Evolutionary conservation across 2,329 filamentous ascomycete genomes (phyloP).

Genomic region (Cladosporium halotolerans): DNA sequence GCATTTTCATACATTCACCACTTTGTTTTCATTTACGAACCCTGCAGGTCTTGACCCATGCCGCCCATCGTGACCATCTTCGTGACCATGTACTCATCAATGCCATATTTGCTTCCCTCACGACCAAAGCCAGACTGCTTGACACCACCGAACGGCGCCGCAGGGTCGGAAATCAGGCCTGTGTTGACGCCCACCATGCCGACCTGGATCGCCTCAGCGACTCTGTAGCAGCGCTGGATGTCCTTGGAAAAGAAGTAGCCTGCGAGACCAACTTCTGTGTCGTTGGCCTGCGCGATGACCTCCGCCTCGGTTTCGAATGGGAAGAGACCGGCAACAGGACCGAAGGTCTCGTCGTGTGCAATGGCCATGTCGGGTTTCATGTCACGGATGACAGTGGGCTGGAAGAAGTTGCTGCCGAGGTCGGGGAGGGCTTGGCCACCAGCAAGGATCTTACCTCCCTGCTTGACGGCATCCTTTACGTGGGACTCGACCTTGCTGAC

Average conservation of each 20-base stretch:
- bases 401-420: slow-evolving; percentile 78
- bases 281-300: slow-evolving; percentile 77
- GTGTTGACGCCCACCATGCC: slow-evolving; percentile 33
- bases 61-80: slow-evolving; percentile 53
- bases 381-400: slow-evolving; percentile 80
- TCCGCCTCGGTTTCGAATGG: slow-evolving; percentile 83
- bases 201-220: slow-evolving; percentile 56
- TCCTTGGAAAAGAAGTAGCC: slow-evolving; percentile 83
- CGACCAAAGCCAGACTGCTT: slow-evolving; percentile 47
- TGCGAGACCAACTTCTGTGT: slow-evolving; percentile 76
- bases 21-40: slow-evolving; percentile 1
- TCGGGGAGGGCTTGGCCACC: slow-evolving; percentile 70
- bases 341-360: slow-evolving; percentile 87
- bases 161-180: slow-evolving; percentile 44
- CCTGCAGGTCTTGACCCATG: slow-evolving; percentile 52
- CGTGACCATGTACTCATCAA: slow-evolving; percentile 44
- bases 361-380: slow-evolving; percentile 84
- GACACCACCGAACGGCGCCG: slow-evolving; percentile 42
- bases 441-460: slow-evolving; percentile 68
- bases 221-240: slow-evolving; percentile 52
- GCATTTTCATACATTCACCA: neutral
- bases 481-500: slow-evolving; percentile 72
- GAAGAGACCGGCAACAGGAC: slow-evolving; percentile 85
- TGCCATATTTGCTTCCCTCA: slow-evolving; percentile 45
- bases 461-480: slow-evolving; percentile 69